phyloP scores from a whole-genome alignment of 2,329 filamentous ascomycete species.

The Colletotrichum eleusines region DNA sequence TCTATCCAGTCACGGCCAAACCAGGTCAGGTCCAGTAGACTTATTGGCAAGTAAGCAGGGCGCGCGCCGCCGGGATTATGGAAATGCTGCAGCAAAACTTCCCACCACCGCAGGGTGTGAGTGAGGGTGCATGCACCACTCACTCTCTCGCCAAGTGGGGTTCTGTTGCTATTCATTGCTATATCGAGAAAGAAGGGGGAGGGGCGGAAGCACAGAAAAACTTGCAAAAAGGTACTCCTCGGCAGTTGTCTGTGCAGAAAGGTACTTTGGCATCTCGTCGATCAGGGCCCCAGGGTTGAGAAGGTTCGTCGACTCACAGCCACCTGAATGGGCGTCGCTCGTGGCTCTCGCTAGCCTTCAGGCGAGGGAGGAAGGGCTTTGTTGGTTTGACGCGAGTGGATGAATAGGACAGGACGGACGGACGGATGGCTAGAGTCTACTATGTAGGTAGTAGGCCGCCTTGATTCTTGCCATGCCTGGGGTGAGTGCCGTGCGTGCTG shows the following conservation, averaged over 20 bases:
- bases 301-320: constrained; percentile 9
- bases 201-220: background rate
- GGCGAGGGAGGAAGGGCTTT: background rate
- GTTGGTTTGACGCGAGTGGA: background rate
- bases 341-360: background rate
- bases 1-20: constrained; percentile 6
- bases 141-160: constrained; percentile 22
- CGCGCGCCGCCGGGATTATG: constrained; percentile 20
- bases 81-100: constrained; percentile 12
- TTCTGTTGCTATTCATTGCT: constrained; percentile 26
- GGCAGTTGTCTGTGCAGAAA: background rate
- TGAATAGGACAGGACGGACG: background rate
- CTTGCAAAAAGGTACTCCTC: background rate
- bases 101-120: background rate
- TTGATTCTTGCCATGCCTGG: constrained; percentile 6
- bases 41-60: background rate
- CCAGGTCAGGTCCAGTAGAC: background rate
- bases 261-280: background rate
- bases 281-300: background rate
- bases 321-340: constrained; percentile 19
- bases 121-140: background rate
- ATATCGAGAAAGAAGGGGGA: background rate
- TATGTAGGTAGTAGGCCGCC: too few relatives aligned
- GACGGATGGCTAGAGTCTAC: constrained; percentile 21
- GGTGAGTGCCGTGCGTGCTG: constrained; percentile 7